Evolutionary conservation across 2,329 filamentous ascomycete genomes (phyloP), one percentile per base, ranked within the genome.

Genomic region (Exophiala viscosa): DNA sequence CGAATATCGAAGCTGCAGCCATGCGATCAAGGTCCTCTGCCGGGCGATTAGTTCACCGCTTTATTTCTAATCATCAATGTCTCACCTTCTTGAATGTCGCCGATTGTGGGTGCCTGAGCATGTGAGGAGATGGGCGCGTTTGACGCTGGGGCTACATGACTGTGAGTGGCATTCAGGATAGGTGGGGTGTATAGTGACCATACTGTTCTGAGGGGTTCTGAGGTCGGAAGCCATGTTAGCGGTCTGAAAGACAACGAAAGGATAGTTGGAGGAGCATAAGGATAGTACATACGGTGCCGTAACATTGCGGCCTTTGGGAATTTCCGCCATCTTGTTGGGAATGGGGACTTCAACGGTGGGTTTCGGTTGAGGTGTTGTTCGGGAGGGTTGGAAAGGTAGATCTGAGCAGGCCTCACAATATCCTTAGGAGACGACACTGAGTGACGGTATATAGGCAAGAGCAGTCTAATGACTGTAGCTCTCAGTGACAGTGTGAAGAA

Each of bases 41-140:
- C 61, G 23, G 47, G 50, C 55, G 45, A 59, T 58, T 50, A 63
- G 57, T 49, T 60, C 34, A 56, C 43, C 36, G 33, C 31, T 18
- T 14, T 39, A 45, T 46, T 54, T 53, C 43, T 48, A 45, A 18
- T 39, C 13, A 10, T 8, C 13, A 23, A 43, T 55, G 51, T 17
- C 50, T 54, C 33, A 97, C 93, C 93, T 84, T 99, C 93, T 73
- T 92, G 93, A 78, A 99, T 97, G 73, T 90, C 96, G 62, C 89
- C 79, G 60, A 99, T 86, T 62, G 87, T 89, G 59, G 93, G 93
- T 76, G 96, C 90, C 76, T 96, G 90, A 64, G 95, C 93, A 74
- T 93, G 92, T 59, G 92, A 97, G 48, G 91, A 95, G 75, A 99
- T 97, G 62, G 93, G 93, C 63, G 95, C 93, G 78, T 92, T 91